phyloP scores from a whole-genome alignment of 306 rosid genomes.

The Prunus mume region DNA sequence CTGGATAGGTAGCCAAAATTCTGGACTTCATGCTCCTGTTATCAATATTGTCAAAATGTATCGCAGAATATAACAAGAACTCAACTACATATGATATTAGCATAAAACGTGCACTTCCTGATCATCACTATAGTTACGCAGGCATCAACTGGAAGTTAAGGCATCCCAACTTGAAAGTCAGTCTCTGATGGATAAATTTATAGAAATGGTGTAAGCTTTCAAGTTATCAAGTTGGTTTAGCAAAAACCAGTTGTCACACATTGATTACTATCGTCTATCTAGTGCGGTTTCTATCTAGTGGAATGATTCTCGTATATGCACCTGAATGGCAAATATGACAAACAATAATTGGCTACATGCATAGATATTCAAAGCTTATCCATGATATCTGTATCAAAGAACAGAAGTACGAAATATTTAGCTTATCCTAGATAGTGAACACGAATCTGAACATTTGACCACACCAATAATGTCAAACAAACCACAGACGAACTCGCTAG shows the following conservation, averaged over 20 bases:
- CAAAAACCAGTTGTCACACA: not conserved
- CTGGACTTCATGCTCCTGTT: constrained; percentile 82
- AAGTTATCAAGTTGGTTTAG: not conserved
- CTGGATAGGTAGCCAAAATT: constrained; percentile 71
- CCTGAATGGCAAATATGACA: not conserved
- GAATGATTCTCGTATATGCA: not conserved
- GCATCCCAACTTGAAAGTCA: not conserved
- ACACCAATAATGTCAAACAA: too few species aligned
- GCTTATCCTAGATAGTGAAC: not conserved
- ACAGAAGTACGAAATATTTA: not conserved
- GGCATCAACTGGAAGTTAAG: not conserved
- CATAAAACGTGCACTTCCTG: not conserved
- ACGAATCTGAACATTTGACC: not conserved
- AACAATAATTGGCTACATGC: not conserved
- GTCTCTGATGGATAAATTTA: not conserved
- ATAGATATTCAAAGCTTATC: not conserved
- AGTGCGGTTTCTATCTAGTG: not conserved
- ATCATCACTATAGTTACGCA: not conserved
- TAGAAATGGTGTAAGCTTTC: not conserved
- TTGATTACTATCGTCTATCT: not conserved
- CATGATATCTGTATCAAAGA: not conserved
- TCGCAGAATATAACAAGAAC: not conserved
- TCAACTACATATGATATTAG: not conserved
- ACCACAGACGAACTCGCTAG: not conserved
- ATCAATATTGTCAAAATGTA: not conserved